Evolutionary conservation across 2,329 filamentous ascomycete genomes (phyloP), one percentile per base, ranked within the genome.

Genomic region (Teratosphaeriaceae sp.): DNA sequence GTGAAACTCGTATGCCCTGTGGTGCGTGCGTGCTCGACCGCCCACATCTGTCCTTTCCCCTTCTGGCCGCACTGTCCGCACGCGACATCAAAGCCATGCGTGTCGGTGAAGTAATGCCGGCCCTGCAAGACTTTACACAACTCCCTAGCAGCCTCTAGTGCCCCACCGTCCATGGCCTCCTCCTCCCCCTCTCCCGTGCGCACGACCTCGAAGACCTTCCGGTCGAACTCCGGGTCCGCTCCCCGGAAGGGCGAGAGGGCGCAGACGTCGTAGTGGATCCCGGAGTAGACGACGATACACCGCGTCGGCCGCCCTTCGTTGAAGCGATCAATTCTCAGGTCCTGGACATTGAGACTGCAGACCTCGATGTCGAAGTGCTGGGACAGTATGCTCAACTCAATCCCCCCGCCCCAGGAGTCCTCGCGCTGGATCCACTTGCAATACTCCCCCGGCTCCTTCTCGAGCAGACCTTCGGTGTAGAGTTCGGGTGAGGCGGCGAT

Each of bases 191-290:
- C 58, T 3, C 55, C 58, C 21, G 55, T 52, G 22, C 53, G 45
- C 12, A 62, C 44, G 1, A 74, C 64, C 44, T 80, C 74, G 42
- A 96, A 79, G 1, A 94, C 77, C 53, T 84, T 83, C n/a, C 82
- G 77, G 59, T 97, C 90, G 50, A 82, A 78, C 20, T 92, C 85
- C 0, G 86, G 79, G 6, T 82, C 78, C 9, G 78, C 69, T 36
- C 76, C 71, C 5, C 78, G 67, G 18, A 72, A 80, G 29, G 76
- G 79, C 15, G 80, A 82, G 51, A 94, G 79, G 1, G 85, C 88
- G 46, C 96, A 82, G 5, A 86, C 83, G 64, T 96, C 90, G 66
- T 96, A 96, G 63, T 96, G 89, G 39, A 96, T 92, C 2, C 88
- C 88, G 0, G 85, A 90, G 65, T 95, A 96, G 0, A 95, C 82